phyloP scores from a whole-genome alignment of 2,329 filamentous ascomycete species.

The Pleurostoma richardsiae region DNA sequence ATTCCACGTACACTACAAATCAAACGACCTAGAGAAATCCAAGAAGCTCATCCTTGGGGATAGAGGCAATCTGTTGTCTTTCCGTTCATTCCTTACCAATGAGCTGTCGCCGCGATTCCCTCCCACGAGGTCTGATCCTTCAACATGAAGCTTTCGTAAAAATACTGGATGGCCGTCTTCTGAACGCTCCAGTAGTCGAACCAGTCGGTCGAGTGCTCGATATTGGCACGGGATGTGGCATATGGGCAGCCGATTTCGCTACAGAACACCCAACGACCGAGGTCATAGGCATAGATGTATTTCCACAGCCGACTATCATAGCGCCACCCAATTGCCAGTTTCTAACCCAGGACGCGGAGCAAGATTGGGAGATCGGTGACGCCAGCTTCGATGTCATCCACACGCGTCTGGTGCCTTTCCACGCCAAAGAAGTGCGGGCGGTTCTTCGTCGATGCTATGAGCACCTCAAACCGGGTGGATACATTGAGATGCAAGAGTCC shows the following conservation, averaged over 20 bases:
- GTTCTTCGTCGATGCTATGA: not conserved
- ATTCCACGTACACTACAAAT: not conserved
- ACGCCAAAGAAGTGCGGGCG: not conserved
- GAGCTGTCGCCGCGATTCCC: not conserved
- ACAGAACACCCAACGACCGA: not conserved
- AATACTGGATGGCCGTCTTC: not conserved
- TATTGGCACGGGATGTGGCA: not conserved
- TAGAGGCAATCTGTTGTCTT: not conserved
- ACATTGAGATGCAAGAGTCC: not conserved
- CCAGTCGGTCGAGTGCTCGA: not conserved
- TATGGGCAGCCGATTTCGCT: not conserved
- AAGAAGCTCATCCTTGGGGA: not conserved
- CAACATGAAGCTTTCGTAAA: slow-evolving; percentile 1
- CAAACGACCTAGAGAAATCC: not conserved
- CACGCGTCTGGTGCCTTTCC: not conserved
- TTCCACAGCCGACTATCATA: not conserved
- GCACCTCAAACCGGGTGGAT: not conserved
- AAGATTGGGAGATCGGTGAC: slow-evolving; percentile 1
- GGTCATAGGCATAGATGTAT: not conserved
- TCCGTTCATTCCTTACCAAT: not conserved
- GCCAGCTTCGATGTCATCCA: not conserved
- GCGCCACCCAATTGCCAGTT: slow-evolving; percentile 3
- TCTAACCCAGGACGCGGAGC: slow-evolving; percentile 1
- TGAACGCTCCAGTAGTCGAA: not conserved
- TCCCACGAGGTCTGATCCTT: not conserved